phyloP scores from a whole-genome alignment of 441 rosid species.

The Croton laevigatus region DNA sequence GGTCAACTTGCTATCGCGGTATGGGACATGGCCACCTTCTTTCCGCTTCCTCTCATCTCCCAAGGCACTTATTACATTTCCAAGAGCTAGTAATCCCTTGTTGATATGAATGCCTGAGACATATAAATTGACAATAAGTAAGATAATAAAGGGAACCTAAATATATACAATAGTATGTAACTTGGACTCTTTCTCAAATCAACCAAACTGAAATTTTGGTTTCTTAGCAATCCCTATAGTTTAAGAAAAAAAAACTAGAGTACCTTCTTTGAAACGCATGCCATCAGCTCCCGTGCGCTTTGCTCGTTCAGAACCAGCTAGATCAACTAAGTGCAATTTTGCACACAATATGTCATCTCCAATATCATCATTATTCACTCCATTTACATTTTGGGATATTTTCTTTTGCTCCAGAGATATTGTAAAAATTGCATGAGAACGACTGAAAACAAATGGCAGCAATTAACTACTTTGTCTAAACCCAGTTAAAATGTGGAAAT shows the following conservation, averaged over 20 bases:
- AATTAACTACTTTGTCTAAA: background rate
- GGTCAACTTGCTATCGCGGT: conserved; percentile 98
- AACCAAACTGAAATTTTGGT: background rate
- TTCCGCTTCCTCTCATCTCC: conserved; percentile 95
- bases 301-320: conserved; percentile 97
- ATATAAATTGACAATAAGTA: conserved; percentile 18
- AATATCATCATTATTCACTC: conserved; percentile 40
- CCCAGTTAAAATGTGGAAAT: background rate
- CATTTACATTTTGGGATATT: conserved; percentile 32
- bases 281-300: conserved; percentile 97
- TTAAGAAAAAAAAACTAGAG: too few relatives aligned
- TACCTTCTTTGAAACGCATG: conserved; percentile 97
- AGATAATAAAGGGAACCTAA: background rate
- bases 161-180: background rate
- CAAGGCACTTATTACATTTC: conserved; percentile 93
- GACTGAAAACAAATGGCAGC: conserved; percentile 40
- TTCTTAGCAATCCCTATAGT: background rate
- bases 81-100: conserved; percentile 90
- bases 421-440: conserved; percentile 98
- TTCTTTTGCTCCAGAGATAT: conserved; percentile 93
- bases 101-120: conserved; percentile 83
- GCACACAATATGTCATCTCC: conserved; percentile 84
- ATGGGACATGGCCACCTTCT: conserved; percentile 97
- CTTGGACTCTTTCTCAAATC: background rate
- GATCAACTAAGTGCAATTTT: conserved; percentile 92